Conservation (phyloP, 768 basidiomycete genomes). For the Termitomyces sp. region DNA sequence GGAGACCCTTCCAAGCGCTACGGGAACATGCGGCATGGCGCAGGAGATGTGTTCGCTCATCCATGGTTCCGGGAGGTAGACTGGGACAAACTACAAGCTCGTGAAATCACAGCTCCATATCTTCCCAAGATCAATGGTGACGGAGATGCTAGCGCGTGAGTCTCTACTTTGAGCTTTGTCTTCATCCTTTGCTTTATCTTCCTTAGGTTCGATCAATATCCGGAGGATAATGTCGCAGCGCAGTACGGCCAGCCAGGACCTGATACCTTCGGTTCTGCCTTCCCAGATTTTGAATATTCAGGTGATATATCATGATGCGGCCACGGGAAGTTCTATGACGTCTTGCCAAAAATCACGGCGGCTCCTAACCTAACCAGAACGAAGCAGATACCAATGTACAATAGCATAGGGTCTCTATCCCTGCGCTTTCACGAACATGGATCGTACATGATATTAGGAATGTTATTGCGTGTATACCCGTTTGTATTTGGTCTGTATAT, state of each 20-base stretch:
- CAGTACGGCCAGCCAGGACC: slow-evolving; percentile 51
- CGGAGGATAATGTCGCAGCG: slow-evolving; percentile 62
- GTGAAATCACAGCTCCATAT: slow-evolving; percentile 95
- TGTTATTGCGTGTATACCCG: neutral
- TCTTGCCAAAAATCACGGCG: neutral
- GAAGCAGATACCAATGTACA: neutral
- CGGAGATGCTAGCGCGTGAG: slow-evolving; percentile 92
- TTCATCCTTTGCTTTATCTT: slow-evolving; percentile 5
- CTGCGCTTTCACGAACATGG: neutral
- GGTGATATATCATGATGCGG: slow-evolving; percentile 12
- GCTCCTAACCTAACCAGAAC: neutral
- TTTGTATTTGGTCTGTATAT: slow-evolving; percentile 3
- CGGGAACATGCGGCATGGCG: slow-evolving; percentile 85
- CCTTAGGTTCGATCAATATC: slow-evolving; percentile 68
- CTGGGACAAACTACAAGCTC: slow-evolving; percentile 72
- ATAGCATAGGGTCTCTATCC: neutral
- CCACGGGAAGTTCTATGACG: neutral
- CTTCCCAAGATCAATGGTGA: slow-evolving; percentile 88
- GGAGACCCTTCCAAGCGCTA: slow-evolving; percentile 82
- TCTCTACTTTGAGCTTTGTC: slow-evolving; percentile 13
- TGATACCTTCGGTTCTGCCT: slow-evolving; percentile 62
- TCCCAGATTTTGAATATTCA: slow-evolving; percentile 80
- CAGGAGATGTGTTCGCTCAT: slow-evolving; percentile 88
- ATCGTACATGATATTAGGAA: neutral
- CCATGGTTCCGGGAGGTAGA: slow-evolving; percentile 94